Evolutionary conservation across 2,329 filamentous ascomycete species (phyloP), one percentile per base, ranked within the genome.

Genomic region (Diaporthe vexans): DNA sequence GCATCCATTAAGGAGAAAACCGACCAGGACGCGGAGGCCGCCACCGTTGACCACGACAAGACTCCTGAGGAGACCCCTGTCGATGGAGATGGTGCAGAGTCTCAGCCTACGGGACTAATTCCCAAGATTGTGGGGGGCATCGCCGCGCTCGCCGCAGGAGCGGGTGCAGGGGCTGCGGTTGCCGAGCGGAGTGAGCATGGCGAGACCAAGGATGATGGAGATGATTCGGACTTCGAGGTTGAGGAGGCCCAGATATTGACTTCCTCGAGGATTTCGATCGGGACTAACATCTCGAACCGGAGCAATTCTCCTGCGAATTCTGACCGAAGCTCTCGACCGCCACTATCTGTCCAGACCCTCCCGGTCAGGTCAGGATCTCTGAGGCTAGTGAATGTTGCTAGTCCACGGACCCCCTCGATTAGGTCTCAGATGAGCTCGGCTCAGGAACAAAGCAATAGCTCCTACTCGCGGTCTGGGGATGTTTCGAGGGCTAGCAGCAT

Each of bases 201-300:
- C 13, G 37, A 51, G 51, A 46, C 11, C 74, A 73, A 84, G 67
- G 89, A 69, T 77, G 78, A 87, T 75, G 82, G 90, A 79, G 77
- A 87, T 80, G 77, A 88, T 24, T 61, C 68, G 33, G 74, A 74
- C 43, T 69, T 59, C 80, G 76, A 89, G 77, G 80, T 90, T 80
- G 88, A 94, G 86, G 86, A 90, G 77, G 88, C 89, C 3, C 84
- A 90, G 77, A 89, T 91, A 40, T 76, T 91, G 72, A 91, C 88
- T 0, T 90, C 89, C 0, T 86, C 89, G 4, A 84, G 89, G 48
- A 84, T 91, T 11, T 91, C 89, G 4, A 74, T 75, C 29, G 74
- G 74, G 51, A 73, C 72, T 10, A 75, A 69, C 52, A 85, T 90
- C 35, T 85, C 85, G 40, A 88, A 88, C 46, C 86, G 86, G 33